A percentile compares a stretch with the other conserved stretches of the same genome.
These are phyloP conservation scores for Madurella mycetomatis DNA, from an alignment of 2,329 filamentous ascomycete genomes.

Conservation along the genomic window DNA sequence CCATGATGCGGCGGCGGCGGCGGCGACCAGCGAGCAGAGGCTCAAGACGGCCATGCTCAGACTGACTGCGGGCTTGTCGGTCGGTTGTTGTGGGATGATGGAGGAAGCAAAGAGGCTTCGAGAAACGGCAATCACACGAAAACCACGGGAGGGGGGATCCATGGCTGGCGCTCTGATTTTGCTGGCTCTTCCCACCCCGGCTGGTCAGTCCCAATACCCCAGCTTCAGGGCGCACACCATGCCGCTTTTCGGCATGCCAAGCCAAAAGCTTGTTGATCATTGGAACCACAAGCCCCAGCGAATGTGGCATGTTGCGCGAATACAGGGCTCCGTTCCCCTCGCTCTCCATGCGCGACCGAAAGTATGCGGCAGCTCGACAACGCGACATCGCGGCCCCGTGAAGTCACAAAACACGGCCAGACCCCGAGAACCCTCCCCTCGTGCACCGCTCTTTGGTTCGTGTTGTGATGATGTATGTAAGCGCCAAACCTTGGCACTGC, in stretches of 20 bases:
- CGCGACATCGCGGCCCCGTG: too few species aligned
- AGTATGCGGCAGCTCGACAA: too few species aligned
- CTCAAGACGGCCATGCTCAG: slow-evolving; percentile 11
- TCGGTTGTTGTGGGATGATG: not conserved
- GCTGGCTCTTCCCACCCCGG: not conserved
- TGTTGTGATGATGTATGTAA: not conserved
- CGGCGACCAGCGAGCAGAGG: slow-evolving; percentile 14
- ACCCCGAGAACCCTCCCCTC: not conserved
- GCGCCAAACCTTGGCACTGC: not conserved
- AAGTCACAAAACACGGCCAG: too few species aligned
- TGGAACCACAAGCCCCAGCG: slow-evolving; percentile 23
- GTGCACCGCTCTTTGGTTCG: not conserved
- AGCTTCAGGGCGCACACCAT: slow-evolving; percentile 27
- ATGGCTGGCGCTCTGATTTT: not conserved
- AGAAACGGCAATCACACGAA: not conserved
- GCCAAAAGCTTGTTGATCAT: not conserved
- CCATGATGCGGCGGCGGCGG: slow-evolving; percentile 12
- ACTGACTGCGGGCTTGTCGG: not conserved
- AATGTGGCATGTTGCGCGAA: not conserved
- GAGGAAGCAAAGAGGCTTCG: not conserved
- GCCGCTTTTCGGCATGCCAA: slow-evolving; percentile 10
- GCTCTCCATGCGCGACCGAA: too few species aligned
- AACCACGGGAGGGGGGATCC: not conserved
- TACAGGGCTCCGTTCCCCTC: too few species aligned
- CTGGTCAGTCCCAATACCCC: not conserved